Evolutionary conservation across 2,329 filamentous ascomycete genomes (phyloP).

Genomic region (Curvularia sp.): DNA sequence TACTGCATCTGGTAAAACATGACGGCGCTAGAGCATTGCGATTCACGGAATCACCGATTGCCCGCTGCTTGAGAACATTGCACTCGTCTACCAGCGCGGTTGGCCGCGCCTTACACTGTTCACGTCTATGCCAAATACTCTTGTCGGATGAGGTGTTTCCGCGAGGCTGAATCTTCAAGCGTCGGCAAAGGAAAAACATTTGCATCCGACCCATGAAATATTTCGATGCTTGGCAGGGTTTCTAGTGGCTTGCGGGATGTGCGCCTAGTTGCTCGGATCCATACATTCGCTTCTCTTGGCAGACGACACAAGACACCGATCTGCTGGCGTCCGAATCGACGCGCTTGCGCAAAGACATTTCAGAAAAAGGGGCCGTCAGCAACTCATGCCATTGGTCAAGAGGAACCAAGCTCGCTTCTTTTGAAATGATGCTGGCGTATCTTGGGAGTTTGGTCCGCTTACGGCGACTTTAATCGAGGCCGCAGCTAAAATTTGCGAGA

Average conservation of each 20-base stretch:
- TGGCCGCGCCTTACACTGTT: background rate
- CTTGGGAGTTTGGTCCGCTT: background rate
- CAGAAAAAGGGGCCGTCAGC: conserved; percentile 14
- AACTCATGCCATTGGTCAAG: conserved; percentile 15
- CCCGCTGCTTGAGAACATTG: conserved; percentile 8
- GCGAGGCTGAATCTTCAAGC: background rate
- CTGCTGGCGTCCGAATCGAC: conserved; percentile 13
- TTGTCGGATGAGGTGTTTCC: background rate
- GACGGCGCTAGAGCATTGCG: conserved; percentile 11
- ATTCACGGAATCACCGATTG: conserved; percentile 13
- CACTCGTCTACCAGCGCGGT: background rate
- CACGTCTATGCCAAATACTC: background rate
- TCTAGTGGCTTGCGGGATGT: background rate
- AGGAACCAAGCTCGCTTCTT: conserved; percentile 8
- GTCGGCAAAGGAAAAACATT: background rate
- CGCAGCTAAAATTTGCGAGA: background rate
- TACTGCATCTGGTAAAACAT: conserved; percentile 16
- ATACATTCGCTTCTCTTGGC: conserved; percentile 4
- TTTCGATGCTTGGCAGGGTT: background rate
- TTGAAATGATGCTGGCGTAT: conserved; percentile 11
- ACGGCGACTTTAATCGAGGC: background rate
- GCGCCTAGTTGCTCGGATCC: background rate
- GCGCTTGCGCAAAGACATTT: conserved; percentile 17
- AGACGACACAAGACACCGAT: conserved; percentile 14
- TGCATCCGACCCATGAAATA: background rate